Conservation (phyloP, 2,329 filamentous ascomycete species). For the Paraphaeosphaeria sporulosa region DNA sequence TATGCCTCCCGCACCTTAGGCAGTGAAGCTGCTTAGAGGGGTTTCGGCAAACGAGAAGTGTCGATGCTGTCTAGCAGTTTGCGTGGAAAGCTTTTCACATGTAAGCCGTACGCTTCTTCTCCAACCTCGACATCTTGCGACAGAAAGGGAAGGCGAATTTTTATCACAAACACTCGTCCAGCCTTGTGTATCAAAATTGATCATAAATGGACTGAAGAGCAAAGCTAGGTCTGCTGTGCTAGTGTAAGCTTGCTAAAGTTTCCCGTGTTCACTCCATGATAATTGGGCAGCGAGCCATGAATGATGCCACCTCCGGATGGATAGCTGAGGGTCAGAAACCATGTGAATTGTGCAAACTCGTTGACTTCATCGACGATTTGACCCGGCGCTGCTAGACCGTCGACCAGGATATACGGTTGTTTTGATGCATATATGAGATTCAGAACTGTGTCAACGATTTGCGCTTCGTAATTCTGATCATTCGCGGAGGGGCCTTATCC, state of each 20-base stretch:
- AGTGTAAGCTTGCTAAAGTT: constrained; percentile 43
- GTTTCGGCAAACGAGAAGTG: constrained; percentile 1
- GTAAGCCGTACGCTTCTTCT: constrained; percentile 45
- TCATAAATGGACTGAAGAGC: constrained; percentile 49
- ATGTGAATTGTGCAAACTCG: constrained; percentile 52
- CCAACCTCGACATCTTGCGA: constrained; percentile 42
- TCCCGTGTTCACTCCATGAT: constrained; percentile 59
- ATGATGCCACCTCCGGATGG: constrained; percentile 61
- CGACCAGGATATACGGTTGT: constrained; percentile 61
- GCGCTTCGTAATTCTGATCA: constrained; percentile 26
- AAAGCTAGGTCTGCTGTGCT: constrained; percentile 53
- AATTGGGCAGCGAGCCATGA: constrained; percentile 56
- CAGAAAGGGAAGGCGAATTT: constrained; percentile 44
- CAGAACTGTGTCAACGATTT: constrained; percentile 48
- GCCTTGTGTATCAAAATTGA: constrained; percentile 56
- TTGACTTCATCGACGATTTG: constrained; percentile 54
- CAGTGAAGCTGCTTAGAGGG: not conserved
- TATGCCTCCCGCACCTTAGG: constrained; percentile 10
- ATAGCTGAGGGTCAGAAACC: constrained; percentile 58
- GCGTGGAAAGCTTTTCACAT: constrained; percentile 31
- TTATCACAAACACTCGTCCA: constrained; percentile 23
- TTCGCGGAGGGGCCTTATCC: constrained; percentile 24
- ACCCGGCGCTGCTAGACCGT: constrained; percentile 57
- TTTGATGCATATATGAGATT: constrained; percentile 54
- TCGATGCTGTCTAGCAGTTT: constrained; percentile 17